These are phyloP conservation scores for Nissolia schottii DNA, from an alignment of 306 rosid genomes.

Conservation along the genomic window DNA sequence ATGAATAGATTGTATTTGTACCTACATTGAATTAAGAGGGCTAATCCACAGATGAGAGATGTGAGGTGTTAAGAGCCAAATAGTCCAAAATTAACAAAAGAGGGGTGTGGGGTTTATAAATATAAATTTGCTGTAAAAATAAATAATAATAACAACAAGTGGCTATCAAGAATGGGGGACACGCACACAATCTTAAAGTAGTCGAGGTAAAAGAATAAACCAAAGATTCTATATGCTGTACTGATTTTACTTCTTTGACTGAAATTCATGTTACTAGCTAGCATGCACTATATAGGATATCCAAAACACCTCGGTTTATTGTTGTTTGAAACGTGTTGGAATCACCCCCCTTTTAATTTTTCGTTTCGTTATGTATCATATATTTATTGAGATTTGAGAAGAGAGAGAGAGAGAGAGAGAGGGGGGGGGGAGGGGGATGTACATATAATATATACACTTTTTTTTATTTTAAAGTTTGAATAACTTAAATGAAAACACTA, in stretches of 20 bases:
- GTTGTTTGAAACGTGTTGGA: constrained; percentile 14
- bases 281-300: background rate
- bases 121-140: background rate
- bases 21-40: background rate
- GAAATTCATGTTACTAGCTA: constrained; percentile 3
- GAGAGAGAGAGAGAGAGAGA: too few species aligned
- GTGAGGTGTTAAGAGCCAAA: background rate
- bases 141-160: background rate
- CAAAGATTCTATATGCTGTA: constrained; percentile 1
- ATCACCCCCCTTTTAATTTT: background rate
- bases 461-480: background rate
- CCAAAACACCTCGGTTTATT: background rate
- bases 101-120: too few species aligned
- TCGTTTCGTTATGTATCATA: too few species aligned
- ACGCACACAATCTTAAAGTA: constrained; percentile 11
- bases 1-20: too few species aligned
- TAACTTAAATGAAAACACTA: background rate
- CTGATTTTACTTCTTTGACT: constrained; percentile 22
- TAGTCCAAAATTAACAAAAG: background rate
- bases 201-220: background rate
- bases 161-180: background rate
- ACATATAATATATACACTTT: too few species aligned
- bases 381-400: too few species aligned
- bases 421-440: background rate
- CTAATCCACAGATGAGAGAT: background rate